These are phyloP conservation scores for Pleurotus giganteus DNA, from an alignment of 768 basidiomycete species.

Conservation along the genomic window DNA sequence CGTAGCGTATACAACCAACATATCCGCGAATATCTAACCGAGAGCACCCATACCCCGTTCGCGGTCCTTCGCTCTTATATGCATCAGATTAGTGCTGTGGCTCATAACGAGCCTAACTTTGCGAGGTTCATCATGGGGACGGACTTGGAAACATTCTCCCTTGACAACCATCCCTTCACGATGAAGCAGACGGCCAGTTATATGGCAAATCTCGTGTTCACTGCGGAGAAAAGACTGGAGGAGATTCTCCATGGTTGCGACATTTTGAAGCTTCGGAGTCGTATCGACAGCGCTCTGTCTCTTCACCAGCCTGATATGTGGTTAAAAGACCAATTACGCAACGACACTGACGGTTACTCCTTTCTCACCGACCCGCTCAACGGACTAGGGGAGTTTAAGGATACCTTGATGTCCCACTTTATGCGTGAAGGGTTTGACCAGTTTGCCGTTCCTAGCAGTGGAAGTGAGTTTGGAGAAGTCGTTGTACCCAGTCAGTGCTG, in stretches of 20 bases:
- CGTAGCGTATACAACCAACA: background rate
- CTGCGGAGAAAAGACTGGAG: background rate
- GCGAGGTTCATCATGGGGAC: conserved; percentile 3
- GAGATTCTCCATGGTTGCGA: background rate
- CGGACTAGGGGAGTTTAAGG: background rate
- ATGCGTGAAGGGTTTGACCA: background rate
- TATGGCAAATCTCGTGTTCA: background rate
- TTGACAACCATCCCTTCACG: conserved; percentile 4
- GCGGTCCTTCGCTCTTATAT: background rate
- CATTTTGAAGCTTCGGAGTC: background rate
- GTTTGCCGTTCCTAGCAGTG: background rate
- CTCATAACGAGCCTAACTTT: conserved; percentile 5
- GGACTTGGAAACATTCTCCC: background rate
- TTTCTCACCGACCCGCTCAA: background rate
- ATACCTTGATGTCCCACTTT: background rate
- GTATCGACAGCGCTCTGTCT: background rate
- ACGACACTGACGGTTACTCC: background rate
- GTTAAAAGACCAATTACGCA: background rate
- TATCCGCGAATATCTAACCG: background rate
- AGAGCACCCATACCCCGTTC: background rate
- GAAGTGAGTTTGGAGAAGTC: no score
- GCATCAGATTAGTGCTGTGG: background rate
- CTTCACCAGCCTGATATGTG: background rate
- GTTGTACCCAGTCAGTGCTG: no score
- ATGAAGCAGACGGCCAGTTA: background rate